A percentile compares a stretch with the other conserved stretches of the same genome.
Conservation (phyloP, 2,329 filamentous ascomycete species). For the Neofusicoccum cordaticola region DNA sequence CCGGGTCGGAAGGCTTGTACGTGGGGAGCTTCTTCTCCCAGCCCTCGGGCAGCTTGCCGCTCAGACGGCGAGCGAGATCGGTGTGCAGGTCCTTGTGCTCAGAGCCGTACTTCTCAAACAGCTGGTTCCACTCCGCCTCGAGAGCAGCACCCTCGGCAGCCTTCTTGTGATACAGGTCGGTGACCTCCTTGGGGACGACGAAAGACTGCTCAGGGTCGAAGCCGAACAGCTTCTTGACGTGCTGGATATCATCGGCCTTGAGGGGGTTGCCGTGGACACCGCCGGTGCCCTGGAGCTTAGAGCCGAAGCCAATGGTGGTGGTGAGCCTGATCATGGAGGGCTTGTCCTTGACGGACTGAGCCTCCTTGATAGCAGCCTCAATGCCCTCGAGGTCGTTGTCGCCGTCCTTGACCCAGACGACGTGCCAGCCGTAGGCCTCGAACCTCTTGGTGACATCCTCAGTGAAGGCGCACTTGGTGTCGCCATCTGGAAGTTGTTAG, state of each 20-base stretch:
- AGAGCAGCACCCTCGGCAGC: constrained; percentile 79
- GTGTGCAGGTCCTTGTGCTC: constrained; percentile 75
- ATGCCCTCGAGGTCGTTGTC: constrained; percentile 85
- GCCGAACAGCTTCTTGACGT: constrained; percentile 91
- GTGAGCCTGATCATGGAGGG: constrained; percentile 94
- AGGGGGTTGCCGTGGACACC: constrained; percentile 95
- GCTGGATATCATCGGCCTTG: constrained; percentile 89
- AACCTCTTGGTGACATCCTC: constrained; percentile 95
- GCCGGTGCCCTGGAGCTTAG: constrained; percentile 86
- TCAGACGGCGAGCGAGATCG: constrained; percentile 78
- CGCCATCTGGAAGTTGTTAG: constrained; percentile 62
- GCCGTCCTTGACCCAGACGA: constrained; percentile 78
- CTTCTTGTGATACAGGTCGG: constrained; percentile 85
- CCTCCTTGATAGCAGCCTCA: constrained; percentile 81
- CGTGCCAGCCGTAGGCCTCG: constrained; percentile 96
- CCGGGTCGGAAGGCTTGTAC: constrained; percentile 81
- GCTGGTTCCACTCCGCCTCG: constrained; percentile 93
- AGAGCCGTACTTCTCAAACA: constrained; percentile 80
- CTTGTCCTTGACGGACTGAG: constrained; percentile 89
- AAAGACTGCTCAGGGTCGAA: constrained; percentile 95
- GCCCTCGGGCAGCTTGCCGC: constrained; percentile 82
- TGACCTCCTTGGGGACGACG: constrained; percentile 89
- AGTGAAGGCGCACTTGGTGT: constrained; percentile 94
- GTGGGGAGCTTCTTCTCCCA: constrained; percentile 93
- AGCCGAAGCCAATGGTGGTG: constrained; percentile 97